Conservation (phyloP, 805 yeast species). For the Candida suzukii region DNA sequence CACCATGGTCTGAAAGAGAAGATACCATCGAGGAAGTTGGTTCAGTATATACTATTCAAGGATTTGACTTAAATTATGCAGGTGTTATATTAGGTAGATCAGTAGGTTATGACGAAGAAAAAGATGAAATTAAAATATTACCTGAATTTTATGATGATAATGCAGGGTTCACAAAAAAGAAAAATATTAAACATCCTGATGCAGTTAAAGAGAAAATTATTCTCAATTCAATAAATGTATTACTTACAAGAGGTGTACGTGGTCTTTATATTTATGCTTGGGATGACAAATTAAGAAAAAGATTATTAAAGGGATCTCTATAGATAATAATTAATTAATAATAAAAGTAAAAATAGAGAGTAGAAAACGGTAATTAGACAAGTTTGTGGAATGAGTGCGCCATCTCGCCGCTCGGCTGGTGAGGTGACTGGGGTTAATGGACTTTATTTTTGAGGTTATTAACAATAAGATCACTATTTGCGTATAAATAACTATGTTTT, state of each 20-base stretch:
- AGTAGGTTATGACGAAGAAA: slow-evolving; percentile 29
- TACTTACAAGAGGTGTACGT: slow-evolving; percentile 38
- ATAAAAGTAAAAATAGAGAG: neutral
- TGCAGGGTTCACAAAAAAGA: slow-evolving; percentile 38
- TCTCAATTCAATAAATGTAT: slow-evolving; percentile 36
- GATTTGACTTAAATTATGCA: slow-evolving; percentile 40
- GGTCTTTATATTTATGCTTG: slow-evolving; percentile 37
- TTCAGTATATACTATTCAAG: slow-evolving; percentile 41
- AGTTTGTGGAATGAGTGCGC: no score
- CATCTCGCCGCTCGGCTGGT: no score
- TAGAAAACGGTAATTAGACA: no score
- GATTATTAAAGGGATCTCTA: slow-evolving; percentile 6
- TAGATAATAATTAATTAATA: neutral
- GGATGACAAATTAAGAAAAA: slow-evolving; percentile 30
- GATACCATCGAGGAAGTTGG: slow-evolving; percentile 43
- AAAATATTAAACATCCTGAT: slow-evolving; percentile 29
- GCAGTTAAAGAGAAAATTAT: slow-evolving; percentile 32
- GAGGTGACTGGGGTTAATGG: no score
- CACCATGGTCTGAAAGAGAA: slow-evolving; percentile 39
- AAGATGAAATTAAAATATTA: slow-evolving; percentile 25
- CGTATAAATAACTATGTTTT: no score
- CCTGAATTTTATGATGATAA: slow-evolving; percentile 36
- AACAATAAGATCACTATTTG: no score
- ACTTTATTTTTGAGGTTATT: no score
- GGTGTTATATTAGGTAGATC: slow-evolving; percentile 39